Conservation (phyloP, 345 rosid genomes). For the thale cress (Arabidopsis thaliana) region TAIR10.1 NC_003070.9:13554001-13554500, state of each 20-base stretch:
- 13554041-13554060: conserved; percentile 99
- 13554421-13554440: conserved; percentile 52
- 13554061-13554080: conserved; percentile 96
- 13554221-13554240: neutral
- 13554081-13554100: conserved; percentile 98
- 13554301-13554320: conserved; percentile 71
- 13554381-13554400: conserved; percentile 82
- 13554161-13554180: conserved; percentile 97
- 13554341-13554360: conserved; percentile 98
- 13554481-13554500: conserved; percentile 92
- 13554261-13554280: conserved; percentile 8
- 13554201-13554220: conserved; percentile 74
- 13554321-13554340: conserved; percentile 89
- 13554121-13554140: conserved; percentile 98
- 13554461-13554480: conserved; percentile 86
- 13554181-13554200: conserved; percentile 91
- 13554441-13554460: conserved; percentile 66
- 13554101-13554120: conserved; percentile 93
- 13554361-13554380: conserved; percentile 98
- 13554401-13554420: conserved; percentile 57
- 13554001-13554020: conserved; percentile 98
- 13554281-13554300: conserved; percentile 35
- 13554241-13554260: conserved; percentile 16
- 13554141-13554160: conserved; percentile 99
- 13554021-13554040: conserved; percentile 99